These are phyloP conservation scores for Penicillium sp. DNA, from an alignment of 2,329 filamentous ascomycete species.

Conservation along the genomic window DNA sequence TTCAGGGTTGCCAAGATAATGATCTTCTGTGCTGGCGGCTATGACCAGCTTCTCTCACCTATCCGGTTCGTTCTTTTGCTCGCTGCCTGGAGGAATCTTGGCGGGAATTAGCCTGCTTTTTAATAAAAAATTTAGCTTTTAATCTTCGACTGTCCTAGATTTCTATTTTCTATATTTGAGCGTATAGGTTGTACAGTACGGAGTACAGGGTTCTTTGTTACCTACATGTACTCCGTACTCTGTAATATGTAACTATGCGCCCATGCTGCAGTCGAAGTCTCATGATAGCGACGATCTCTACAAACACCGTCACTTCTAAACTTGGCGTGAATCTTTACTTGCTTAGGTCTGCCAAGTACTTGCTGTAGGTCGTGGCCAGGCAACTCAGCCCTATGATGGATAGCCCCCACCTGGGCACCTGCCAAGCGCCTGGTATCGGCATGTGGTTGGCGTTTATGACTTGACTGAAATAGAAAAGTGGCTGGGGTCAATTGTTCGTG, in stretches of 20 bases:
- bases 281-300: constrained; percentile 3
- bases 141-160: no score
- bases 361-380: background rate
- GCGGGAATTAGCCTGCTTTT: constrained; percentile 7
- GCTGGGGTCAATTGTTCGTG: background rate
- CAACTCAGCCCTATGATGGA: constrained; percentile 18
- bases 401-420: constrained; percentile 10
- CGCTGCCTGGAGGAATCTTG: constrained; percentile 21
- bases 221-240: background rate
- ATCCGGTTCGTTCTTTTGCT: constrained; percentile 18
- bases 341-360: background rate
- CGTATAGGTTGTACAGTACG: background rate
- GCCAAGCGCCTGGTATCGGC: constrained; percentile 11
- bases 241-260: background rate
- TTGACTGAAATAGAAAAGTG: constrained; percentile 5
- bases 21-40: background rate
- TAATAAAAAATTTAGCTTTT: background rate
- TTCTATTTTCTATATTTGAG: background rate
- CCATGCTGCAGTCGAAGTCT: background rate
- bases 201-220: background rate
- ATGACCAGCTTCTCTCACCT: constrained; percentile 8
- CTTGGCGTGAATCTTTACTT: constrained; percentile 1
- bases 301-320: background rate
- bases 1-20: background rate
- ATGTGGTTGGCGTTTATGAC: constrained; percentile 11